Evolutionary conservation across 306 rosid genomes (phyloP).

Genomic region (Nissolia schottii): DNA sequence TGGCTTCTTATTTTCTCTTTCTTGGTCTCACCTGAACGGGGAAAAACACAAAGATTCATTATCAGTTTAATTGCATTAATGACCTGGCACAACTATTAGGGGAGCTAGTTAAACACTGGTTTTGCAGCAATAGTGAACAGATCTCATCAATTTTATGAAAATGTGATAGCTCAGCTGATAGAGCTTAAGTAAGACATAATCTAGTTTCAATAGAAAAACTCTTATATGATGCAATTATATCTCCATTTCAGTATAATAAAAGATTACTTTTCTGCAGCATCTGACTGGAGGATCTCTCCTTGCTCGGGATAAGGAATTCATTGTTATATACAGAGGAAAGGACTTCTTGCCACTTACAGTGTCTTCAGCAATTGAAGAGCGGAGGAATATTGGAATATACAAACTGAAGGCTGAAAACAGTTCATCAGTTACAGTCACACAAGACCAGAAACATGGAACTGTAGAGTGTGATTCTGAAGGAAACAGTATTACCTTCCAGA

Average conservation of each 20-base stretch:
- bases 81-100: neutral
- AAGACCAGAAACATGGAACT: conserved; percentile 25
- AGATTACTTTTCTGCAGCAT: conserved; percentile 47
- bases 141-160: neutral
- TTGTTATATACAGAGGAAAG: conserved; percentile 83
- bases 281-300: conserved; percentile 89
- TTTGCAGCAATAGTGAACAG: conserved; percentile 2
- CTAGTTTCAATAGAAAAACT: neutral
- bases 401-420: conserved; percentile 31
- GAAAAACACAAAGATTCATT: neutral
- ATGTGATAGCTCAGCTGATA: neutral
- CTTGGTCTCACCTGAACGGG: neutral
- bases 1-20: neutral
- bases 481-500: conserved; percentile 22
- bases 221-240: neutral
- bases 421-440: conserved; percentile 17
- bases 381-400: conserved; percentile 42
- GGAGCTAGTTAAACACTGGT: conserved; percentile 10
- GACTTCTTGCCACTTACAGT: conserved; percentile 83
- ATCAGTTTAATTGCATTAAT: conserved; percentile 17
- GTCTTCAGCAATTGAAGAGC: conserved; percentile 80
- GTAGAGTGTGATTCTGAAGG: conserved; percentile 30
- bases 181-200: neutral
- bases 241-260: conserved; percentile 3
- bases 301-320: conserved; percentile 76